Percentiles rank a stretch among this genome's conserved stretches.
Conservation (phyloP, 2,329 filamentous ascomycete species). For the Nemania abortiva region DNA sequence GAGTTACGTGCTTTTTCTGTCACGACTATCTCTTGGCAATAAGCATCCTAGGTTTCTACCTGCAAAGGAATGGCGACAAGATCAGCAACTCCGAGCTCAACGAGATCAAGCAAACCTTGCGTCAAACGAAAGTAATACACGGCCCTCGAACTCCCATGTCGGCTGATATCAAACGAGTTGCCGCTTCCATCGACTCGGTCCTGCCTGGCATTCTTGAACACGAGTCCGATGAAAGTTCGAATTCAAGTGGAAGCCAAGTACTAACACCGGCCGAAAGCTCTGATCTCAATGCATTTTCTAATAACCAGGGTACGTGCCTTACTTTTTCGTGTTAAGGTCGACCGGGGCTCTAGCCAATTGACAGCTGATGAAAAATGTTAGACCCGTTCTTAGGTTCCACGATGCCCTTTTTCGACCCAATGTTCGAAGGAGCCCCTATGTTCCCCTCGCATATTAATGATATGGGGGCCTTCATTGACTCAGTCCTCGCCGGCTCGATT, state of each 20-base stretch:
- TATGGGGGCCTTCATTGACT: constrained; percentile 36
- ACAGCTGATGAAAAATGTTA: constrained; percentile 15
- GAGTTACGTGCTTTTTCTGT: constrained; percentile 36
- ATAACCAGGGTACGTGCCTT: constrained; percentile 28
- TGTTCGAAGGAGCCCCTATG: constrained; percentile 37
- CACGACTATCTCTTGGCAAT: constrained; percentile 37
- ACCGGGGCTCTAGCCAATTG: background rate
- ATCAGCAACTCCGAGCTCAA: constrained; percentile 26
- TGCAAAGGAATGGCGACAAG: constrained; percentile 35
- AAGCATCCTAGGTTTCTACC: constrained; percentile 38
- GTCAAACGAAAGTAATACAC: constrained; percentile 30
- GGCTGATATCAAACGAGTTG: constrained; percentile 32
- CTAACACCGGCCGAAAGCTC: constrained; percentile 17
- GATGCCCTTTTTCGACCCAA: constrained; percentile 36
- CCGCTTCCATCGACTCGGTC: constrained; percentile 33
- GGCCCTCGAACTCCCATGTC: constrained; percentile 23
- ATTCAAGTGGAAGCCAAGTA: constrained; percentile 25
- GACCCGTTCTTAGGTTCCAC: constrained; percentile 35
- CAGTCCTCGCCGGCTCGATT: constrained; percentile 31
- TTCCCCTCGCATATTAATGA: constrained; percentile 37
- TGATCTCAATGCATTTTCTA: constrained; percentile 12
- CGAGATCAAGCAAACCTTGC: constrained; percentile 35
- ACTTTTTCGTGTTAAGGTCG: background rate
- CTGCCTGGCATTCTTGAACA: constrained; percentile 32
- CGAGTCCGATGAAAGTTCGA: constrained; percentile 26